Base-by-base conservation (phyloP, 1,284 basidiomycete species). In the Takashimella tepidaria region DNA sequence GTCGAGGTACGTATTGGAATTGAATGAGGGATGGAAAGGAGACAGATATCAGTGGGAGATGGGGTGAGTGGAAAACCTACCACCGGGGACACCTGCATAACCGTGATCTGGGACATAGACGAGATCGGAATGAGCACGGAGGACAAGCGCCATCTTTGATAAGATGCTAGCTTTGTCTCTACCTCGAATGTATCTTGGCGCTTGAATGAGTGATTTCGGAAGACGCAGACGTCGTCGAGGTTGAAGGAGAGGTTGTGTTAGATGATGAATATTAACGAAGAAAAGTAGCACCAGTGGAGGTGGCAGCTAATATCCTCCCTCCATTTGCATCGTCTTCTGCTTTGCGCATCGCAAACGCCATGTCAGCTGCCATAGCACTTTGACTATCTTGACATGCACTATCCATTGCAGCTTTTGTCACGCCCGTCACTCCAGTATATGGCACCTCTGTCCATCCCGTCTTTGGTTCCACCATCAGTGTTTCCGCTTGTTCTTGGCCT, bases 21-120 rank as follows among this genome's bases (percentile, higher is more conserved):
- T 25, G 25, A 21, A 12, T 19, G 11, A 74, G 62, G 8, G 64
- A 60, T 52, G 72, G 72, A 55, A 68, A 65, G 1, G 67, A 68
- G 41, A 71, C 59, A 53, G 72, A 67, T 1, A 74, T 48, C 1
- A 68, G 63, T 27, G 57, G 64, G 41, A 67, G 67, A 16, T 64
- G 59, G 19, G 61, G 54, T 16, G 60, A 63, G 41, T 72, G 57
- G 13, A 45, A 21, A 11, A 25, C 72, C 62, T 56, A 72, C 70
- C 72, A 4, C 72, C 72, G 5, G 68, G 60, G 42, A 72, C 63
- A n/a, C 68, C 72, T 19, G 57, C 60, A 40, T 67, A 66, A 27
- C 68, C 64, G 45, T 72, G 68, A 49, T 72, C 70, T 2, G 66
- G 60, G 23, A 72, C 57, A 44, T 67, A 74, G 45, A 71, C 56